phyloP scores from a whole-genome alignment of 1,284 basidiomycete species.

The Leccinum pseudoinsigne region DNA sequence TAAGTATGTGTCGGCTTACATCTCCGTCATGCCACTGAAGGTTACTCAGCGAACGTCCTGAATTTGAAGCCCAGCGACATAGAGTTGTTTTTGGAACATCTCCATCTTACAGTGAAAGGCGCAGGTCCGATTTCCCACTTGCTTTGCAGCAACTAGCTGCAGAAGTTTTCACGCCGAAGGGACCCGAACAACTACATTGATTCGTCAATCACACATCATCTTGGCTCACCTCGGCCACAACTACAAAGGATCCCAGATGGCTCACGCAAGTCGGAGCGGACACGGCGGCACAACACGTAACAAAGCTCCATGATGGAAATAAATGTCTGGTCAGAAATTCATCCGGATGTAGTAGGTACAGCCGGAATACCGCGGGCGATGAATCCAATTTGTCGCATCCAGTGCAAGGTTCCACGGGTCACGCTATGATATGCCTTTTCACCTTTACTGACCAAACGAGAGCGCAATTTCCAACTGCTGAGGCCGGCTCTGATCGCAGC shows the following conservation, averaged over 20 bases:
- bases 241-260: not conserved
- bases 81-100: not conserved
- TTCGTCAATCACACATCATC: not conserved
- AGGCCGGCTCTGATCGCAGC: not conserved
- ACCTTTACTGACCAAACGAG: slow-evolving; percentile 12
- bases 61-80: not conserved
- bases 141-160: not conserved
- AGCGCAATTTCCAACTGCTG: slow-evolving; percentile 18
- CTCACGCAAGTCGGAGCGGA: not conserved
- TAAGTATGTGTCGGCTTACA: too few relatives aligned
- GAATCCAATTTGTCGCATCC: slow-evolving; percentile 15
- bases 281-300: too few relatives aligned
- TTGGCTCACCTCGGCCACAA: not conserved
- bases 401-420: slow-evolving; percentile 11
- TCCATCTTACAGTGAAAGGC: not conserved
- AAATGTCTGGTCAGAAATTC: too few relatives aligned
- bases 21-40: too few relatives aligned
- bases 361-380: slow-evolving; percentile 14
- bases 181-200: not conserved
- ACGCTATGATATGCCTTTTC: slow-evolving; percentile 4
- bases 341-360: slow-evolving; percentile 7
- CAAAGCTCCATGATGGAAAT: too few relatives aligned
- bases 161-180: not conserved
- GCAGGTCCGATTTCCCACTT: not conserved
- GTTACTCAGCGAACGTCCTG: too few relatives aligned